Percentiles rank a stretch among this genome's conserved stretches.
These are phyloP conservation scores for Rubia tinctorum DNA, from an alignment of 305 asterid species.

Conservation along the genomic window DNA sequence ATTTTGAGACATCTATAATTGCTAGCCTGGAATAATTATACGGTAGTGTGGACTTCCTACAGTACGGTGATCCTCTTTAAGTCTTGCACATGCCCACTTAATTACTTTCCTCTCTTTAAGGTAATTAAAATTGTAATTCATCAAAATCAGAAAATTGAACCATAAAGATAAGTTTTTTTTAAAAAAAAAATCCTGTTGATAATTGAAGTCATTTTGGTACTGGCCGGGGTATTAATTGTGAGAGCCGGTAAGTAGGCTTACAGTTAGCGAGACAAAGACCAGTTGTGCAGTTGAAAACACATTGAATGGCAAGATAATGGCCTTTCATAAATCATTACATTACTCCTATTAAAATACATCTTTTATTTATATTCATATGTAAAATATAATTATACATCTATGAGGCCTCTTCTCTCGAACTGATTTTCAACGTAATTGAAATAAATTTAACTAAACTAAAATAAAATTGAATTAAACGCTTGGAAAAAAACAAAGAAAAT, in stretches of 20 bases:
- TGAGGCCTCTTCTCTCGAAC: no score
- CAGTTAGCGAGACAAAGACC: slow-evolving; percentile 19
- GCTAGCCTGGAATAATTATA: neutral
- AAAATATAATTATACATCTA: no score
- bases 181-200: neutral
- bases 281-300: slow-evolving; percentile 50
- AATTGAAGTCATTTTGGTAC: neutral
- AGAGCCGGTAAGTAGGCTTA: slow-evolving; percentile 30
- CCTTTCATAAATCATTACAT: slow-evolving; percentile 18
- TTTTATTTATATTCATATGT: no score
- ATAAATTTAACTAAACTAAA: no score
- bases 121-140: neutral
- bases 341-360: neutral
- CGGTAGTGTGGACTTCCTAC: neutral
- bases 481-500: no score
- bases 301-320: slow-evolving; percentile 59
- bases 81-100: slow-evolving; percentile 7
- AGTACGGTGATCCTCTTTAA: neutral
- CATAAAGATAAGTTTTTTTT: neutral
- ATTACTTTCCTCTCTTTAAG: neutral
- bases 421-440: no score
- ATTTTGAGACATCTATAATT: neutral
- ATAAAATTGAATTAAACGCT: no score
- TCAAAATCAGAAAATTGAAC: neutral
- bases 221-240: slow-evolving; percentile 7